Evolutionary conservation across 208 protist genomes (phyloP).

Genomic region (Wallacemonas sp.): DNA sequence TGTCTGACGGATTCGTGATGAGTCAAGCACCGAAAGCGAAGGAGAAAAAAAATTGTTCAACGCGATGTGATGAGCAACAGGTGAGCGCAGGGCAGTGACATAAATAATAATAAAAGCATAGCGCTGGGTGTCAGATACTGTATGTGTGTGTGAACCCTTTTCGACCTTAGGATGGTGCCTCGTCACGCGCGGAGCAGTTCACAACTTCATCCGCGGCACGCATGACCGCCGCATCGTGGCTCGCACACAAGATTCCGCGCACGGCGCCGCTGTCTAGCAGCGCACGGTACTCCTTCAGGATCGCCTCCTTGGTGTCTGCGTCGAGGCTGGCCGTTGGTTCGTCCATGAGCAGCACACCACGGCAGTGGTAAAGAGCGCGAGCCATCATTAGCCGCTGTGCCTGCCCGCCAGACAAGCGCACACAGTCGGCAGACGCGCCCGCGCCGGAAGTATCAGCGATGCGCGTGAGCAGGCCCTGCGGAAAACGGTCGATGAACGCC

Average conservation of each 20-base stretch:
- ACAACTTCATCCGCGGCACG: conserved; percentile 54
- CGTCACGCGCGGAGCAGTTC: no score
- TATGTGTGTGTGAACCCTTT: no score
- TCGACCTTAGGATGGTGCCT: no score
- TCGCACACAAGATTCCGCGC: conserved; percentile 54
- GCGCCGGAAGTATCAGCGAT: conserved; percentile 29
- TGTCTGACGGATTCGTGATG: no score
- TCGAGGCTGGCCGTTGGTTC: conserved; percentile 77
- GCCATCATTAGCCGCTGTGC: conserved; percentile 78
- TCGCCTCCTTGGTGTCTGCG: conserved; percentile 29
- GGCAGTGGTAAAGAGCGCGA: conserved; percentile 62
- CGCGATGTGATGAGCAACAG: no score
- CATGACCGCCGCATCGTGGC: conserved; percentile 63
- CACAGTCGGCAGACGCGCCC: conserved; percentile 21
- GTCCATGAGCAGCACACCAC: conserved; percentile 72
- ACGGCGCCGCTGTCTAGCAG: conserved; percentile 39
- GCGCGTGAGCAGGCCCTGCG: conserved; percentile 60
- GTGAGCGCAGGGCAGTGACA: no score
- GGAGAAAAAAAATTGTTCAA: no score
- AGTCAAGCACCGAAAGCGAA: no score
- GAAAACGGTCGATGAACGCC: conserved; percentile 58
- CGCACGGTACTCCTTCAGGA: conserved; percentile 44
- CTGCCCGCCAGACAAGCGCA: conserved; percentile 71
- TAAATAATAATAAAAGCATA: no score
- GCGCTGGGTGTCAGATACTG: no score